A percentile compares a stretch with the other conserved stretches of the same genome.
Evolutionary conservation across 768 basidiomycete genomes (phyloP).

Genomic region (Kwoniella dejecticola): DNA sequence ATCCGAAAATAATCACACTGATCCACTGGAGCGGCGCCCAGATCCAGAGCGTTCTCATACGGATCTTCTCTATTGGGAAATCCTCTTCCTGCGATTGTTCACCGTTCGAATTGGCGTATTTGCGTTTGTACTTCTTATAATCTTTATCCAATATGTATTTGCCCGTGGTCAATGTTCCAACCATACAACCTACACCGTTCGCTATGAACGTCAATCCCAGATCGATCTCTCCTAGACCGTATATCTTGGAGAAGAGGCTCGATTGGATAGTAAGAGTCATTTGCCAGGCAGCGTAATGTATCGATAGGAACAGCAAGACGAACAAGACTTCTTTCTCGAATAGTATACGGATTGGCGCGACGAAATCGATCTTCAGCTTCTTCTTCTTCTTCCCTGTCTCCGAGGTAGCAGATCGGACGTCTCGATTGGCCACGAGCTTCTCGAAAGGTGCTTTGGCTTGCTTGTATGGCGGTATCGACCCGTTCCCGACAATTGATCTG

Average conservation of each 20-base stretch:
- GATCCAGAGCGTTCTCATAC: slow-evolving; percentile 1
- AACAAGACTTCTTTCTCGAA: slow-evolving; percentile 49
- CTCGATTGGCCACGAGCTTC: slow-evolving; percentile 27
- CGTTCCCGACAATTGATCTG: slow-evolving; percentile 50
- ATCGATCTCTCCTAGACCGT: slow-evolving; percentile 66
- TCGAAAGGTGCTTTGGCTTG: slow-evolving; percentile 25
- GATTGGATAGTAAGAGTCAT: slow-evolving; percentile 51
- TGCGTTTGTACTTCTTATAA: neutral
- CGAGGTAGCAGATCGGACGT: slow-evolving; percentile 27
- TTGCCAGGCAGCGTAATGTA: slow-evolving; percentile 48
- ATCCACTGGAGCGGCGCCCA: slow-evolving; percentile 5
- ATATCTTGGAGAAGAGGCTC: slow-evolving; percentile 63
- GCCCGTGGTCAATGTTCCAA: slow-evolving; percentile 10
- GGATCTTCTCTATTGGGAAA: slow-evolving; percentile 7
- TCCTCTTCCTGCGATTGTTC: slow-evolving; percentile 2
- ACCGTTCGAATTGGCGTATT: neutral
- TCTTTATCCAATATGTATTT: slow-evolving; percentile 10
- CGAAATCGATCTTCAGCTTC: slow-evolving; percentile 1
- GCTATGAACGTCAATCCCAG: slow-evolving; percentile 61
- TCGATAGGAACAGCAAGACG: slow-evolving; percentile 45
- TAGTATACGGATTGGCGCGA: slow-evolving; percentile 22
- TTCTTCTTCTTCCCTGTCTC: slow-evolving; percentile 34
- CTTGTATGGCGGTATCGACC: slow-evolving; percentile 44
- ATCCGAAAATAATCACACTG: neutral
- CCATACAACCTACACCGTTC: slow-evolving; percentile 13